These are phyloP conservation scores for Scytalidium lignicola DNA, from an alignment of 2,329 filamentous ascomycete species.

Conservation along the genomic window DNA sequence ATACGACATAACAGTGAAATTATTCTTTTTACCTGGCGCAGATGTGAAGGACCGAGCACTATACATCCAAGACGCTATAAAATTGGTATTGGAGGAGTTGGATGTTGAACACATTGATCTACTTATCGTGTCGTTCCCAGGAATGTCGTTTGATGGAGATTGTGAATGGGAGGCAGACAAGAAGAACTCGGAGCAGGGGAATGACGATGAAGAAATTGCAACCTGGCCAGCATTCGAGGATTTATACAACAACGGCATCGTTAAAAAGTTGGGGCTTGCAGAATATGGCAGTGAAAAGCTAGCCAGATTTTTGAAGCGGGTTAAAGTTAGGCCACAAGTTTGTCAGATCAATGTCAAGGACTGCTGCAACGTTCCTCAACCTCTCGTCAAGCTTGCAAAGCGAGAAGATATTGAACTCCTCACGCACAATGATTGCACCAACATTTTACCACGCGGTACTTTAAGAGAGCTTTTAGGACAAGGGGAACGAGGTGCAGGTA, in stretches of 20 bases:
- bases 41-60: conserved; percentile 57
- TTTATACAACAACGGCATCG: conserved; percentile 65
- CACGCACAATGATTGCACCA: conserved; percentile 90
- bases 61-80: conserved; percentile 73
- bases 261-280: conserved; percentile 74
- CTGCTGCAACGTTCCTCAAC: conserved; percentile 92
- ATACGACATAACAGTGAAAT: conserved; percentile 93
- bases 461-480: conserved; percentile 77
- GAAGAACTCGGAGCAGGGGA: conserved; percentile 54
- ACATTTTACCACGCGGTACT: conserved; percentile 83
- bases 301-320: conserved; percentile 66
- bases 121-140: conserved; percentile 88
- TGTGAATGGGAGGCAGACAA: conserved; percentile 73
- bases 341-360: conserved; percentile 96
- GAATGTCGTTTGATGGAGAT: conserved; percentile 88
- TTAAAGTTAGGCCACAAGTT: conserved; percentile 70
- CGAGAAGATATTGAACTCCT: conserved; percentile 77
- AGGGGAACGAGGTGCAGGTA: conserved; percentile 65
- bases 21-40: conserved; percentile 82
- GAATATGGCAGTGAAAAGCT: conserved; percentile 89
- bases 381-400: conserved; percentile 79
- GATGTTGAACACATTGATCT: conserved; percentile 73
- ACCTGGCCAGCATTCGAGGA: conserved; percentile 71
- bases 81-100: conserved; percentile 75
- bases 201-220: conserved; percentile 61